A percentile compares a stretch with the other conserved stretches of the same genome.
phyloP scores from a whole-genome alignment of 2,329 filamentous ascomycete genomes.

The Hawksworthiomyces lignivorus region DNA sequence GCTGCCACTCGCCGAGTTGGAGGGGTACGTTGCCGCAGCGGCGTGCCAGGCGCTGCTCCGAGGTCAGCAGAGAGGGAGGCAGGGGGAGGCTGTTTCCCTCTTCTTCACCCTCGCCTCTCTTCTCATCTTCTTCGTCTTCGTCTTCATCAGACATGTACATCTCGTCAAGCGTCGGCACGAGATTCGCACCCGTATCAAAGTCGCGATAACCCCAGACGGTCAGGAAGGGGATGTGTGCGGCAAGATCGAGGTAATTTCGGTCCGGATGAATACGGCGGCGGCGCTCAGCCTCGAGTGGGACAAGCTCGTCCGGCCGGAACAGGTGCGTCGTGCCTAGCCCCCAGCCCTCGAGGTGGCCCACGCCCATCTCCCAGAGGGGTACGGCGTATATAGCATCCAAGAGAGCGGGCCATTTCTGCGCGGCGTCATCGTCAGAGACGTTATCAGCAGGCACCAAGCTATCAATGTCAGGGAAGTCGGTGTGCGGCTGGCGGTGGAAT shows the following conservation, averaged over 20 bases:
- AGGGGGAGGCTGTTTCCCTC: conserved; percentile 18
- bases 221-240: conserved; percentile 42
- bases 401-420: neutral
- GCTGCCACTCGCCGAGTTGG: conserved; percentile 30
- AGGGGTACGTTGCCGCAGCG: conserved; percentile 27
- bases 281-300: conserved; percentile 47
- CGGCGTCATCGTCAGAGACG: no score
- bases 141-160: conserved; percentile 45
- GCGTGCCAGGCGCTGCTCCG: conserved; percentile 18
- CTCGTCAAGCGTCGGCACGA: conserved; percentile 30
- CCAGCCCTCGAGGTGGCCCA: conserved; percentile 48
- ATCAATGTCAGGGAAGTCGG: neutral
- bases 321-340: conserved; percentile 39
- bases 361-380: conserved; percentile 43
- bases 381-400: conserved; percentile 40
- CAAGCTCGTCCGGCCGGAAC: conserved; percentile 48
- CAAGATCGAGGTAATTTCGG: conserved; percentile 44
- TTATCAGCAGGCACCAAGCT: no score
- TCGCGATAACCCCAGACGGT: conserved; percentile 57
- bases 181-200: conserved; percentile 34
- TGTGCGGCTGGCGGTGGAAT: no score
- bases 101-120: neutral
- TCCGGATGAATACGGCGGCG: conserved; percentile 25
- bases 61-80: conserved; percentile 36
- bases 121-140: conserved; percentile 1